Evolutionary conservation across 1,139 yeast genomes (phyloP), one percentile per base, ranked within the genome.

Genomic region (Protomyces gravidus): DNA sequence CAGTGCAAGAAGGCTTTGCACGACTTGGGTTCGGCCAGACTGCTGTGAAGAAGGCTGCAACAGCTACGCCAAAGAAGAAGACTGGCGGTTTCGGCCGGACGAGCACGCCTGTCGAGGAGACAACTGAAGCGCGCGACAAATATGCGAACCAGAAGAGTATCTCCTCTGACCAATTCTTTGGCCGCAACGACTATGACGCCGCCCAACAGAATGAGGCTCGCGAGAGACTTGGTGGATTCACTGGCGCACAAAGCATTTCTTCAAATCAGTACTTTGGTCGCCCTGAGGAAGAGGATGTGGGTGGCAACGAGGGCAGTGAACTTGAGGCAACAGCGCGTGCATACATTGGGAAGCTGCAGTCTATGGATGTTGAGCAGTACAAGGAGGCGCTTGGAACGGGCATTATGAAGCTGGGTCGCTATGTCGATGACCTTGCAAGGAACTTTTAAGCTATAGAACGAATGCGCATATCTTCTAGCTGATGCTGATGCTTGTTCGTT

Each of bases 201-300:
- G 76, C 77, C 7, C 87, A 89, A 47, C 86, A 85, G 63, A 79
- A 78, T 49, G 97, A 89, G 73, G 97, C 97, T 3, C 79, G 79
- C 64, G 71, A 80, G 27, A 89, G 94, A 67, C 77, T 92, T 63
- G 89, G 85, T 71, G 76, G 84, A 6, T 94, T 87, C 72, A 81
- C 80, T 62, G 95, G 94, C 55, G 96, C 98, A 1, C 85, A 86
- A 52, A 80, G 95, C 3, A 94, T 92, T 66, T 89, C 97, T 0
- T 89, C 97, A 0, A 80, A 92, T 45, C 84, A 94, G 7, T 94
- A 92, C 75, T 94, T 89, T 69, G 97, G 97, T 33, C 95, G 89
- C 70, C 90, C 85, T 51, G 85, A 85, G 67, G 70, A 74, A 63
- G 72, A 72, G 45, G 74, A 68, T 42, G 72, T 66, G 61, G 70